Conservation (phyloP, 1,284 basidiomycete genomes). For the Apiotrichum gamsii region DNA sequence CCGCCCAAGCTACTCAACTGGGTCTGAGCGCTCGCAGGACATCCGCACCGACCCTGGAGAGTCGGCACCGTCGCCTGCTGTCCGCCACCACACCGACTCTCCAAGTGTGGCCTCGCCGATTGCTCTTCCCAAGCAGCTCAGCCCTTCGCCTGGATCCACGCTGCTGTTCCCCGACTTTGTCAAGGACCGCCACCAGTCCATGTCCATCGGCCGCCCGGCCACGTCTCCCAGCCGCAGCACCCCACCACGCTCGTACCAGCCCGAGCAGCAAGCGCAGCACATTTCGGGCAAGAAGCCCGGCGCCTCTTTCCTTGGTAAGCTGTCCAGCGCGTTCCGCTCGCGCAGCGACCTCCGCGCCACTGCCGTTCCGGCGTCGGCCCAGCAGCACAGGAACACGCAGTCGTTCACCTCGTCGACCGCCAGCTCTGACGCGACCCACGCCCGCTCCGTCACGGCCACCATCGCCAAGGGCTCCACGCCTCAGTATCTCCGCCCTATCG, state of each 20-base stretch:
- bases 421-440: background rate
- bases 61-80: background rate
- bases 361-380: background rate
- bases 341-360: constrained; percentile 8
- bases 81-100: background rate
- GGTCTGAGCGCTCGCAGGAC: constrained; percentile 4
- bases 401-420: no score
- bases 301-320: constrained; percentile 5
- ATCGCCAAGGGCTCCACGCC: background rate
- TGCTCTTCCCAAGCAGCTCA: no score
- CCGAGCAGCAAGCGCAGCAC: no score
- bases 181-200: no score
- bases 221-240: no score
- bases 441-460: background rate
- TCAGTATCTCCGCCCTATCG: constrained; percentile 10
- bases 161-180: background rate
- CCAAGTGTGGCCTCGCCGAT: no score
- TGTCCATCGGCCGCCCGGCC: no score
- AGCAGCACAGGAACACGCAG: background rate
- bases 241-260: no score
- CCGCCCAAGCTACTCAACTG: background rate
- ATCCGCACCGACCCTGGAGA: constrained; percentile 10
- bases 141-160: background rate
- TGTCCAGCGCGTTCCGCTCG: constrained; percentile 10
- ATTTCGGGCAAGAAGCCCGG: constrained; percentile 2